These are phyloP conservation scores for Hydnum rufescens DNA, from an alignment of 768 basidiomycete genomes.

Conservation along the genomic window DNA sequence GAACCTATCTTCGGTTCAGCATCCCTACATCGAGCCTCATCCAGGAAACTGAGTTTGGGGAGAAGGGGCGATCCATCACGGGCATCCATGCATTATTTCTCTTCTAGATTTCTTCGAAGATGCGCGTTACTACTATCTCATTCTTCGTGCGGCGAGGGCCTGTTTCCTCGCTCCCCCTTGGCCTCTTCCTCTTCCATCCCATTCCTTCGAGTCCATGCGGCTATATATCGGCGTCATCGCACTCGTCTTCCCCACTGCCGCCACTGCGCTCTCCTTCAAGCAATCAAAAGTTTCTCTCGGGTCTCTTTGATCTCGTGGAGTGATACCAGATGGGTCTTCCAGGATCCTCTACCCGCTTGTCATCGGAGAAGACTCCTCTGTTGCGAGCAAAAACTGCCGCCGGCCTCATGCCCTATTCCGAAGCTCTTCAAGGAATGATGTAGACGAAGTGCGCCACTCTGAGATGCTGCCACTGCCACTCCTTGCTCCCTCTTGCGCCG, in stretches of 20 bases:
- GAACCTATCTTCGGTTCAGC: no score
- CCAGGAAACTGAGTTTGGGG: slow-evolving; percentile 26
- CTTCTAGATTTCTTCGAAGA: slow-evolving; percentile 96
- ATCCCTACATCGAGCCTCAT: background rate
- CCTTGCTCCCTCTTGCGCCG: no score
- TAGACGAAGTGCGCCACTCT: background rate
- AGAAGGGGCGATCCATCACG: slow-evolving; percentile 52
- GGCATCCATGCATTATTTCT: slow-evolving; percentile 90
- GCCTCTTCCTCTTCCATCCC: background rate
- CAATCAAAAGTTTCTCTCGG: slow-evolving; percentile 26
- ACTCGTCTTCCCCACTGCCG: no score
- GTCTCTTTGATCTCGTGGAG: slow-evolving; percentile 93
- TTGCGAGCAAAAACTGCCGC: slow-evolving; percentile 79
- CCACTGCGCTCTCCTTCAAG: background rate
- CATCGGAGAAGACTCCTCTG: slow-evolving; percentile 82
- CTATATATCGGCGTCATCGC: no score
- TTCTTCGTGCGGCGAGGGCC: slow-evolving; percentile 35
- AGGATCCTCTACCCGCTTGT: slow-evolving; percentile 67
- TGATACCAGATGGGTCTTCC: slow-evolving; percentile 70
- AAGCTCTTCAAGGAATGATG: slow-evolving; percentile 13
- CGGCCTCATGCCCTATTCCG: slow-evolving; percentile 30
- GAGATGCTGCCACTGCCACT: slow-evolving; percentile 37
- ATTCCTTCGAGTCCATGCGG: no score
- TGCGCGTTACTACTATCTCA: slow-evolving; percentile 85
- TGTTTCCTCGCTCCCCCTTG: background rate